These are phyloP conservation scores for Aspergillus sp. DNA, from an alignment of 2,329 filamentous ascomycete species.

Conservation along the genomic window DNA sequence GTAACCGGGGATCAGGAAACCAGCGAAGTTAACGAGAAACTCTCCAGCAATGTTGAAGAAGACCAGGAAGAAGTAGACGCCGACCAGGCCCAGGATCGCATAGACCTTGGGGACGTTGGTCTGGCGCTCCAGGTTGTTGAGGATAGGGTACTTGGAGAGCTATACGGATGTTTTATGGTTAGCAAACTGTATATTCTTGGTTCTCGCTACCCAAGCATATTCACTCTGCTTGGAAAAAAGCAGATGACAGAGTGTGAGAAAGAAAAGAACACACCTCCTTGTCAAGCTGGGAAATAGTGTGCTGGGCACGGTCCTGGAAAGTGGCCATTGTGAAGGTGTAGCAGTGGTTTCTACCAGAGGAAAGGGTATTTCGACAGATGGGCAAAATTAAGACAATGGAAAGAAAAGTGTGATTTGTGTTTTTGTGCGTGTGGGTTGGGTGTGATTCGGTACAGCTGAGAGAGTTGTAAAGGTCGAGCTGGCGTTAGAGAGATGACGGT, in stretches of 20 bases:
- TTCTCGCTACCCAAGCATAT: no score
- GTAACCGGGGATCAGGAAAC: conserved; percentile 58
- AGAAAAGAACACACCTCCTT: conserved; percentile 49
- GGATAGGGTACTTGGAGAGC: conserved; percentile 59
- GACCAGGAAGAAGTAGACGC: conserved; percentile 61
- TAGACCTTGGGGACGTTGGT: conserved; percentile 62
- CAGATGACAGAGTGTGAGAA: no score
- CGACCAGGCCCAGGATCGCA: conserved; percentile 54
- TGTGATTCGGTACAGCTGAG: background rate
- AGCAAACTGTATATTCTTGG: background rate
- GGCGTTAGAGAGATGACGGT: conserved; percentile 13
- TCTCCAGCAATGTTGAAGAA: conserved; percentile 65
- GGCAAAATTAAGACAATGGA: no score
- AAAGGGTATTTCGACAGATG: no score
- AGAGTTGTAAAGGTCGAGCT: conserved; percentile 10
- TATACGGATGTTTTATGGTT: conserved; percentile 21
- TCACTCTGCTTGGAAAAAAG: no score
- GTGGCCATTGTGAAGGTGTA: conserved; percentile 28
- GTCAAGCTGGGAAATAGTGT: conserved; percentile 59
- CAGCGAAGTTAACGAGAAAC: conserved; percentile 60
- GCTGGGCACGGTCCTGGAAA: conserved; percentile 56
- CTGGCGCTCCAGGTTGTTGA: conserved; percentile 62
- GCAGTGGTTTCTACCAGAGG: no score
- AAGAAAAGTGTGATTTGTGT: background rate
- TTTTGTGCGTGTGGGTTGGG: background rate